Conservation (phyloP, 2,329 filamentous ascomycete genomes). For the Calycina herbarum region DNA sequence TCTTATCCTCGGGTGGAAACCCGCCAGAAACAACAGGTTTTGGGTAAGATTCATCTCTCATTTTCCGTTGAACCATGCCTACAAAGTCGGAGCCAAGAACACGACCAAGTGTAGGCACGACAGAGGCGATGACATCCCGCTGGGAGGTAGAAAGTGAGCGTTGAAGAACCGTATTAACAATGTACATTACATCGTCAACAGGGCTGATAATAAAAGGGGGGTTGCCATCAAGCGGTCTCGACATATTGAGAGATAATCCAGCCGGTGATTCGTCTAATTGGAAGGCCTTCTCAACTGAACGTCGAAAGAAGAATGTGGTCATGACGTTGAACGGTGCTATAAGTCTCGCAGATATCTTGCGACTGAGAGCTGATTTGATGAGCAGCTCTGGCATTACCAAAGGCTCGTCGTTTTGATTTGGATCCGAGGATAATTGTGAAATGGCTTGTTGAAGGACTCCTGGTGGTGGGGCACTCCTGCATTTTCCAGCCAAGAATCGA, state of each 20-base stretch:
- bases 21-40: conserved; percentile 75
- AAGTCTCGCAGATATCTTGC: conserved; percentile 75
- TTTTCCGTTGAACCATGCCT: conserved; percentile 95
- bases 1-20: conserved; percentile 82
- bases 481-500: conserved; percentile 85
- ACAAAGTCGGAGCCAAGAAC: conserved; percentile 89
- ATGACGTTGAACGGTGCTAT: conserved; percentile 83
- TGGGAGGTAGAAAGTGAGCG: conserved; percentile 86
- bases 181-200: conserved; percentile 99
- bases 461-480: conserved; percentile 58
- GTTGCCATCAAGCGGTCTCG: conserved; percentile 70
- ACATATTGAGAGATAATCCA: conserved; percentile 75
- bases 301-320: conserved; percentile 94
- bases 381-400: conserved; percentile 73
- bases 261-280: conserved; percentile 87
- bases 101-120: conserved; percentile 75
- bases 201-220: conserved; percentile 91
- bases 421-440: conserved; percentile 48
- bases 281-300: conserved; percentile 96
- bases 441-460: conserved; percentile 29
- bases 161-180: conserved; percentile 88
- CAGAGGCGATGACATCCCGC: conserved; percentile 71
- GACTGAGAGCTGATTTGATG: conserved; percentile 73
- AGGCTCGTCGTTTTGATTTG: conserved; percentile 50
- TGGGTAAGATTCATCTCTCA: conserved; percentile 94